A percentile compares a stretch with the other conserved stretches of the same genome.
These are phyloP conservation scores for Gracilaria domingensis DNA, from an alignment of 23 red algal genomes.

Conservation along the genomic window DNA sequence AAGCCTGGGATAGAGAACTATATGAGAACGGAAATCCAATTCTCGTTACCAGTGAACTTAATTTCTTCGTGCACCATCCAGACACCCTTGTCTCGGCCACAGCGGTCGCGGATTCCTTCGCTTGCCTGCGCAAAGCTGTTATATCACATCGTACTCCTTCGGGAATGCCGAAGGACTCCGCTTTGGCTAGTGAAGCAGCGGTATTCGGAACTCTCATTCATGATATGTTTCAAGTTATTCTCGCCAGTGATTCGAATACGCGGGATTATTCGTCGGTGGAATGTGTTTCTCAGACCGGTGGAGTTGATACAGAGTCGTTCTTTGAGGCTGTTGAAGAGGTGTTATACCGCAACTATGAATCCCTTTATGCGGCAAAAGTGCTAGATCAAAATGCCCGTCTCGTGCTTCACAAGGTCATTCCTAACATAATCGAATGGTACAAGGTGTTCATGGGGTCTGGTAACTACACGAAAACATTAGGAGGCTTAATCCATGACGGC, in stretches of 20 bases:
- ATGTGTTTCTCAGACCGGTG: conserved; percentile 28
- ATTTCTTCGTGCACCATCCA: conserved; percentile 80
- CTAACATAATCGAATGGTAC: conserved; percentile 72
- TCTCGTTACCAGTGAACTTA: conserved; percentile 48
- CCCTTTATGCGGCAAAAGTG: conserved; percentile 59
- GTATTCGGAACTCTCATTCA: conserved; percentile 83
- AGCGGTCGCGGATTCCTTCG: conserved; percentile 74
- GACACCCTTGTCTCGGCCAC: conserved; percentile 85
- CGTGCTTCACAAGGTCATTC: conserved; percentile 60
- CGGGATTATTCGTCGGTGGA: conserved; percentile 6
- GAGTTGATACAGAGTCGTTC: conserved; percentile 25
- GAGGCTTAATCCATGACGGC: conserved; percentile 1
- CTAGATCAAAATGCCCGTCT: conserved; percentile 28
- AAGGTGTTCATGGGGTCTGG: conserved; percentile 17
- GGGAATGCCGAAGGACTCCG: conserved; percentile 17
- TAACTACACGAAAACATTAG: conserved; percentile 3
- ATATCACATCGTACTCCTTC: conserved; percentile 61
- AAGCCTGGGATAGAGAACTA: conserved; percentile 8
- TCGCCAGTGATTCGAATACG: conserved; percentile 35
- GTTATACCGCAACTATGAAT: conserved; percentile 32
- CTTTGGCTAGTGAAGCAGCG: conserved; percentile 46
- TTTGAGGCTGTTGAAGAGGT: conserved; percentile 60
- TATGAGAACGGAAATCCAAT: not conserved
- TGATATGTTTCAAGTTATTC: conserved; percentile 70
- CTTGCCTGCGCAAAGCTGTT: conserved; percentile 73